phyloP scores from a whole-genome alignment of 1,284 basidiomycete species.

The Ceratobasidium sp. region DNA sequence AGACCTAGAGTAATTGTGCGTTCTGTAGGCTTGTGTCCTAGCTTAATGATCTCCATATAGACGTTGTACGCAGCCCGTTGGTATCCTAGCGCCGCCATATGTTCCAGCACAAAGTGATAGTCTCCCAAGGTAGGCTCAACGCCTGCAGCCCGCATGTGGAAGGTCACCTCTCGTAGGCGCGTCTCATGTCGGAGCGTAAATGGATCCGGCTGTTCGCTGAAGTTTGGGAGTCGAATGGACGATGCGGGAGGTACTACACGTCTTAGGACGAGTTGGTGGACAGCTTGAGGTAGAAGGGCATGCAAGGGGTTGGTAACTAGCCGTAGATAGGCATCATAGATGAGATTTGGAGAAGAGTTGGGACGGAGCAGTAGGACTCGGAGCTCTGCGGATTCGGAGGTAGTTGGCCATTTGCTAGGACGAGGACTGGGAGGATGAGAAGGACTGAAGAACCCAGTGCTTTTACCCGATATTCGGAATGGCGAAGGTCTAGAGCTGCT shows the following conservation, averaged over 20 bases:
- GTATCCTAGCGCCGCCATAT: constrained; percentile 77
- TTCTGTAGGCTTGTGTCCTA: constrained; percentile 60
- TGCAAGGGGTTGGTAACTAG: constrained; percentile 22
- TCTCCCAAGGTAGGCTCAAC: constrained; percentile 66
- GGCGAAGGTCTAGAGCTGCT: constrained; percentile 4
- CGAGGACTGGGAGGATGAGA: neutral
- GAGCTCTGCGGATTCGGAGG: constrained; percentile 23
- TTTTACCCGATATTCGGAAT: neutral
- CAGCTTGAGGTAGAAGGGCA: constrained; percentile 12
- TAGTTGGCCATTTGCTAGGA: constrained; percentile 20
- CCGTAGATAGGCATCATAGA: constrained; percentile 32
- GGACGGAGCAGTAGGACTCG: constrained; percentile 19
- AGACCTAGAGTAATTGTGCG: constrained; percentile 71
- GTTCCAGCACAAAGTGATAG: constrained; percentile 75
- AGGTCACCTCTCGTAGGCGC: constrained; percentile 70
- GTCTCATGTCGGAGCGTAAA: constrained; percentile 55
- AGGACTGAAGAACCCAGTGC: constrained; percentile 15
- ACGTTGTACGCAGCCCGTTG: constrained; percentile 66
- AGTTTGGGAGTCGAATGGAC: constrained; percentile 24
- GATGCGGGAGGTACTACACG: neutral
- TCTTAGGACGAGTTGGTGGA: constrained; percentile 28
- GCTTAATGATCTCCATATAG: constrained; percentile 65
- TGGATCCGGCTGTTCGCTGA: constrained; percentile 9
- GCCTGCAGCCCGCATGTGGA: constrained; percentile 69
- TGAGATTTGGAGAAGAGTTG: neutral